Evolutionary conservation across 148 eudicot genomes (phyloP).

Genomic region (Persicaria tinctoria): DNA sequence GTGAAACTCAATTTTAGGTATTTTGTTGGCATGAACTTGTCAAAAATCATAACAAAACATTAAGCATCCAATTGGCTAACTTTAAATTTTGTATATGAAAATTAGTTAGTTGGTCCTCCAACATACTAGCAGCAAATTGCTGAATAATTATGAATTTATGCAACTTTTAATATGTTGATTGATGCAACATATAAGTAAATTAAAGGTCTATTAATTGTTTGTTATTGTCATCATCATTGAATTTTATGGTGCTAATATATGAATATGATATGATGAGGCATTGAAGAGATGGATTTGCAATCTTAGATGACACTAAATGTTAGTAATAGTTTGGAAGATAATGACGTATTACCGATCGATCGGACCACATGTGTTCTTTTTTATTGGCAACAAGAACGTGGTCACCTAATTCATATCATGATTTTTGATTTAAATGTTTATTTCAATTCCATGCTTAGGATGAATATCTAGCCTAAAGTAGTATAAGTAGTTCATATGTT

Average conservation of each 20-base stretch:
- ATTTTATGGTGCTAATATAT: background rate
- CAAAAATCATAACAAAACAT: background rate
- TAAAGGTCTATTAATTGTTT: background rate
- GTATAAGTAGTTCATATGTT: too few species aligned
- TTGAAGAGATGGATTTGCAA: background rate
- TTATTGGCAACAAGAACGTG: background rate
- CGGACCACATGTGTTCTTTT: slow-evolving; percentile 1
- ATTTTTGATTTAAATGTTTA: too few species aligned
- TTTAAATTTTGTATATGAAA: background rate
- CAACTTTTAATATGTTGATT: background rate
- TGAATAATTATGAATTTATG: background rate
- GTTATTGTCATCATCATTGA: background rate
- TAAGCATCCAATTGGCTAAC: background rate
- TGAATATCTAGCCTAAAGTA: too few species aligned
- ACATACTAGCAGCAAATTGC: background rate
- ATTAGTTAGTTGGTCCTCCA: too few species aligned
- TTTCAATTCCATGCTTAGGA: too few species aligned
- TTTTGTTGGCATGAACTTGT: background rate
- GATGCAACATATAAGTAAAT: background rate
- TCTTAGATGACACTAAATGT: slow-evolving; percentile 7
- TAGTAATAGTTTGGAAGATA: slow-evolving; percentile 1
- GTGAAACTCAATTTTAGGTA: too few species aligned
- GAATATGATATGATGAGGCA: background rate
- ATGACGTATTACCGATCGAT: background rate
- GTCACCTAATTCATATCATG: background rate